phyloP scores from a whole-genome alignment of 139 green algal species.

The Micractinium sp. region DNA sequence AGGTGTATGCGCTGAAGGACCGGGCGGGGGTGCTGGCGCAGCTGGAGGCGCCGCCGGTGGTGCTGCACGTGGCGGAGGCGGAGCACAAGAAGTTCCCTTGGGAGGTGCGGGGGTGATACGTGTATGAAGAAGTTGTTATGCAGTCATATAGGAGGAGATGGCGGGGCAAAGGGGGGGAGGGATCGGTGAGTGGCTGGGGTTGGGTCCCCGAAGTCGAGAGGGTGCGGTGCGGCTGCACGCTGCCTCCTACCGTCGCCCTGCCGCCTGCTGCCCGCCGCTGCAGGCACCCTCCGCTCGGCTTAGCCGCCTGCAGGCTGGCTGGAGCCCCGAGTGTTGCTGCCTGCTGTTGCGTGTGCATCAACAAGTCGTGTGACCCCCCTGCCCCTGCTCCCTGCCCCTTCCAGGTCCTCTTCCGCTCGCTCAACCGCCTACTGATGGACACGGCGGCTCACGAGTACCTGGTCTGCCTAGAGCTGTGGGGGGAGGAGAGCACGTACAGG shows the following conservation, averaged over 20 bases:
- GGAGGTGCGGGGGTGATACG: conserved; percentile 65
- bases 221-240: too few relatives aligned
- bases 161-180: too few relatives aligned
- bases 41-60: conserved; percentile 83
- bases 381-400: neutral
- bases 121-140: too few relatives aligned
- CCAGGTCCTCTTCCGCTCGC: conserved; percentile 87
- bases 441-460: conserved; percentile 90
- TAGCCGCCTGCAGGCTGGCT: neutral
- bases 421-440: conserved; percentile 96
- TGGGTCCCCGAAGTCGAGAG: too few relatives aligned
- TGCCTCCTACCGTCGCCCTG: too few relatives aligned
- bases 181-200: too few relatives aligned
- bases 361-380: too few relatives aligned
- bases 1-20: conserved; percentile 78
- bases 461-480: conserved; percentile 96
- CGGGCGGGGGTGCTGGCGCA: conserved; percentile 71
- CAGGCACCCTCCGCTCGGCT: too few relatives aligned
- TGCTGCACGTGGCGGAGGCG: conserved; percentile 88
- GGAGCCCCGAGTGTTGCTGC: neutral
- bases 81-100: conserved; percentile 75
- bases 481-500: conserved; percentile 79
- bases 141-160: too few relatives aligned
- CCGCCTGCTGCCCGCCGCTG: too few relatives aligned
- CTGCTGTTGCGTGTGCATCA: neutral